phyloP scores from a whole-genome alignment of 352 stramenopile species.

The Phytophthora pistaciae region DNA sequence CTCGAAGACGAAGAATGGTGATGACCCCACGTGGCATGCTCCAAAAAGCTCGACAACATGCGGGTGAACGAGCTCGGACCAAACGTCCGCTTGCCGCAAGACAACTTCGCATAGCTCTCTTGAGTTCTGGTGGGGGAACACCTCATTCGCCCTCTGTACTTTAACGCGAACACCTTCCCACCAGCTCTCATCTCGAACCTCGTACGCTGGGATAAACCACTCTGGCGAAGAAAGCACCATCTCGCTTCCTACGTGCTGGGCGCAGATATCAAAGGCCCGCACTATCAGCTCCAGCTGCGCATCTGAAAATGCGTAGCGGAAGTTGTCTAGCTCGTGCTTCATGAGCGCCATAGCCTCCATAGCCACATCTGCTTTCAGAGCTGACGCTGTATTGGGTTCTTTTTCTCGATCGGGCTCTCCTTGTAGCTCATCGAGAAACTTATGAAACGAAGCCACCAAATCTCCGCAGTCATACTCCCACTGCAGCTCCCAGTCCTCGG shows the following conservation, averaged over 20 bases:
- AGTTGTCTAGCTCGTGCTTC: slow-evolving; percentile 40
- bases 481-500: slow-evolving; percentile 28
- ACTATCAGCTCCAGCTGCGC: slow-evolving; percentile 18
- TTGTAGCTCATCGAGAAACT: slow-evolving; percentile 22
- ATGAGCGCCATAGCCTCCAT: slow-evolving; percentile 36
- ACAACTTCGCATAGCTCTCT: slow-evolving; percentile 20
- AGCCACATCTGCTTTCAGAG: slow-evolving; percentile 7
- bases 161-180: slow-evolving; percentile 43
- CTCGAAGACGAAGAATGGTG: slow-evolving; percentile 40
- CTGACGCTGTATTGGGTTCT: not conserved
- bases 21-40: slow-evolving; percentile 25
- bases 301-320: slow-evolving; percentile 30
- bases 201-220: slow-evolving; percentile 39
- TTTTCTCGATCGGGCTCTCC: not conserved
- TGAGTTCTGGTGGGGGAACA: not conserved
- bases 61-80: slow-evolving; percentile 44
- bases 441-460: slow-evolving; percentile 27
- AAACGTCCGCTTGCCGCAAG: slow-evolving; percentile 32
- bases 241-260: not conserved
- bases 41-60: slow-evolving; percentile 44
- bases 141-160: slow-evolving; percentile 1
- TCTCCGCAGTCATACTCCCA: slow-evolving; percentile 36
- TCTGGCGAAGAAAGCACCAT: slow-evolving; percentile 19
- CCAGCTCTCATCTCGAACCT: slow-evolving; percentile 37
- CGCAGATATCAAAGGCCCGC: slow-evolving; percentile 23